Evolutionary conservation across 768 basidiomycete genomes (phyloP), one percentile per base, ranked within the genome.

Genomic region (Leccinum incarnatum): DNA sequence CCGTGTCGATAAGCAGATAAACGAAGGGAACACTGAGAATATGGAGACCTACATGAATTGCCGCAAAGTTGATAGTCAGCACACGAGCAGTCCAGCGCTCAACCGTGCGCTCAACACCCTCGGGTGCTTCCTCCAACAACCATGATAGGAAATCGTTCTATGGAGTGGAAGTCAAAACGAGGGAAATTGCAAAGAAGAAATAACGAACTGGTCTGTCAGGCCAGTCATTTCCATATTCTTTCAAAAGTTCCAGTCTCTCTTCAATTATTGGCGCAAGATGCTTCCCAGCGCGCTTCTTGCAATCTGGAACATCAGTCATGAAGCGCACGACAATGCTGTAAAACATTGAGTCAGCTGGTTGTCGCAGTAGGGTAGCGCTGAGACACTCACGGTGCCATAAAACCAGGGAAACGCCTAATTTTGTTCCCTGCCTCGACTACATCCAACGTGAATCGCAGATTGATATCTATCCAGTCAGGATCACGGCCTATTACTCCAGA

Each of bases 91-190:
- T 64, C 65, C 74, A 58, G 71, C 74, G 30, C 30, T 60, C 50
- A 3, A 62, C 37, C 0, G 70, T 51, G 27, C 58, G 37, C 54
- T 73, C 51, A 34, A 12, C 30, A 15, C 58, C 59, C 6, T 59
- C 49, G 1, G 60, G 57, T 49, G 68, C 74, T 5, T 61, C 66
- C 15, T 72, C 70, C 45, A 74, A 17, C 23, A 75, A 36, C 74
- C 76, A 77, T 29, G 65, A 58, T 11, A 77, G 54, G 23, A 76
- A 48, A 54, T 77, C 76, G 34, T 69, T 67, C 75, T 75, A 36
- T n/a, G 15, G 25, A 21, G 32, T 17, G 1, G 19, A 2, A 12
- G 23, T 54, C 30, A 56, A 29, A 6, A 19, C 1, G 32, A 4
- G 8, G 25, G 15, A 10, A n/a, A 32, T 10, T 12, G 1, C 1